phyloP scores from a whole-genome alignment of 768 basidiomycete genomes.

The Pulveroboletus sp. region DNA sequence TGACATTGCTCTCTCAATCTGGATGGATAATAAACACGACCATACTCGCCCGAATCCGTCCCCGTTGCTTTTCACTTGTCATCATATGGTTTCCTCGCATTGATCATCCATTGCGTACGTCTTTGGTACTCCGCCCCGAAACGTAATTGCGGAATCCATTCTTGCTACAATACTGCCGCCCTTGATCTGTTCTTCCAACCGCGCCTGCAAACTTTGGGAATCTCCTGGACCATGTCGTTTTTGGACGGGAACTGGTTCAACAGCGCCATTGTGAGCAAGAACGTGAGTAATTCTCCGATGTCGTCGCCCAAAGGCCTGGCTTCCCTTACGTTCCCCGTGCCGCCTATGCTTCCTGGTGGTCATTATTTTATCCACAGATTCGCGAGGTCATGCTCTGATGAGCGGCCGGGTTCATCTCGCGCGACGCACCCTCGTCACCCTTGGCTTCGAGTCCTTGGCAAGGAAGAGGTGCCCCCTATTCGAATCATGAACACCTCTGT shows the following conservation, averaged over 20 bases:
- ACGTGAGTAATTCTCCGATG: slow-evolving; percentile 45
- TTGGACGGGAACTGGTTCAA: neutral
- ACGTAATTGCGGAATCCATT: slow-evolving; percentile 26
- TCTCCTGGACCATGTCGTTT: neutral
- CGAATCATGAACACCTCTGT: neutral
- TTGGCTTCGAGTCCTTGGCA: neutral
- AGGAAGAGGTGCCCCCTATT: neutral
- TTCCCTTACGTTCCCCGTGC: neutral
- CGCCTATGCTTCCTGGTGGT: neutral
- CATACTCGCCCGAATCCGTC: slow-evolving; percentile 6
- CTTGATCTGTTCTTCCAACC: neutral
- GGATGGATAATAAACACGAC: slow-evolving; percentile 15
- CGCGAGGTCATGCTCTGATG: slow-evolving; percentile 48
- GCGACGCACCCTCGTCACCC: neutral
- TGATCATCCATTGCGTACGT: slow-evolving; percentile 19
- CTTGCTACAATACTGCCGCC: slow-evolving; percentile 15
- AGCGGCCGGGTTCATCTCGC: neutral
- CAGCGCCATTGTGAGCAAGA: slow-evolving; percentile 66
- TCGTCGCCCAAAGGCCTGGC: neutral
- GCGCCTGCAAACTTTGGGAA: slow-evolving; percentile 7
- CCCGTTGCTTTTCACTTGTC: slow-evolving; percentile 6
- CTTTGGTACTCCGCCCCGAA: slow-evolving; percentile 22
- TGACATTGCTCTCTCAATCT: slow-evolving; percentile 13
- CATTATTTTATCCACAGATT: slow-evolving; percentile 34
- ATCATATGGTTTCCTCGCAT: slow-evolving; percentile 7